These are phyloP conservation scores for Yamadazyma phyllophila DNA, from an alignment of 805 yeast species.

Conservation along the genomic window DNA sequence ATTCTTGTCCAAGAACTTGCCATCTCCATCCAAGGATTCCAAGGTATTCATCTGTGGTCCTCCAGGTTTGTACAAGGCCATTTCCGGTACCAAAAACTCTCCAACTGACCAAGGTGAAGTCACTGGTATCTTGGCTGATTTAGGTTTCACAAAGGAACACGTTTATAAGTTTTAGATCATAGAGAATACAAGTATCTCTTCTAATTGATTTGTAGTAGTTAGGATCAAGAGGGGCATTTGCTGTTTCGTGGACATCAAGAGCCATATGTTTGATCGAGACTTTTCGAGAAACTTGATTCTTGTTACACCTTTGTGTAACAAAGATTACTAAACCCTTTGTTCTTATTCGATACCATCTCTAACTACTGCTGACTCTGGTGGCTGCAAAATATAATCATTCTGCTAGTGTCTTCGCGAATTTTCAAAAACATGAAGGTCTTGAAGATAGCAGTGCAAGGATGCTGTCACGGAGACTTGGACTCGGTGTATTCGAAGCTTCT, in stretches of 20 bases:
- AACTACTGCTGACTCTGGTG: too few relatives aligned
- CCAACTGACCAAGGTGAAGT: conserved; percentile 95
- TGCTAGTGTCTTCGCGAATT: background rate
- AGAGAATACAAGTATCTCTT: background rate
- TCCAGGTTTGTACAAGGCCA: conserved; percentile 81
- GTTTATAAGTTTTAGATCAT: conserved; percentile 76
- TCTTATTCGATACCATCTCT: too few relatives aligned
- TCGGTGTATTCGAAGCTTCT: conserved; percentile 44
- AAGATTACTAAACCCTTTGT: too few relatives aligned
- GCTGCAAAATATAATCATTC: too few relatives aligned
- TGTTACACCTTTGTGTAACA: too few relatives aligned
- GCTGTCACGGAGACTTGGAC: conserved; percentile 81
- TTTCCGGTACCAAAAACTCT: conserved; percentile 81
- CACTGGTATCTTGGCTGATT: conserved; percentile 79
- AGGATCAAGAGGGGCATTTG: background rate
- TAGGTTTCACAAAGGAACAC: conserved; percentile 82
- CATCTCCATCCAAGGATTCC: conserved; percentile 55
- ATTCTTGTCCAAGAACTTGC: conserved; percentile 56
- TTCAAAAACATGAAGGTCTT: conserved; percentile 12
- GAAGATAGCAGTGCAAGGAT: conserved; percentile 76
- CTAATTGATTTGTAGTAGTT: background rate
- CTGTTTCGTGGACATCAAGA: too few relatives aligned
- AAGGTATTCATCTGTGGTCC: conserved; percentile 94
- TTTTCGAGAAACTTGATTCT: too few relatives aligned
- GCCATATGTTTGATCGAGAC: too few relatives aligned